phyloP scores from a whole-genome alignment of 2,329 filamentous ascomycete species.

The Colletotrichum costaricense region DNA sequence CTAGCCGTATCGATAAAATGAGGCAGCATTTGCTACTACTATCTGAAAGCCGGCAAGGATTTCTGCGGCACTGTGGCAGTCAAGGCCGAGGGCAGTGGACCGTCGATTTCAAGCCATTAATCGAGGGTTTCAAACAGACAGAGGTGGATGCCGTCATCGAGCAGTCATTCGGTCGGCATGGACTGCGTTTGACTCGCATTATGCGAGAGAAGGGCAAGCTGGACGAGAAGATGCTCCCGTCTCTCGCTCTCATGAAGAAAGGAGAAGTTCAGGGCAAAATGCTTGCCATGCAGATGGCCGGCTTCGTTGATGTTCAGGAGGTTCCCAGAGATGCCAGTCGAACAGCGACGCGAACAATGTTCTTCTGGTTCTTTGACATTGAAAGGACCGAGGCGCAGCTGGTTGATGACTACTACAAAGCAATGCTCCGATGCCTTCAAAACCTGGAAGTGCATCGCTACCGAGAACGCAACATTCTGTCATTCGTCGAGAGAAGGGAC shows the following conservation, averaged over 20 bases:
- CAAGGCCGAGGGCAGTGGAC: conserved; percentile 80
- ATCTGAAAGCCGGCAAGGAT: conserved; percentile 74
- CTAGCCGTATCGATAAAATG: conserved; percentile 67
- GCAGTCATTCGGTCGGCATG: conserved; percentile 79
- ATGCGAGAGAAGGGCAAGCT: conserved; percentile 88
- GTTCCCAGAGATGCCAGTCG: conserved; percentile 89
- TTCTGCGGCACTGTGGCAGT: conserved; percentile 75
- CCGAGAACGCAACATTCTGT: conserved; percentile 77
- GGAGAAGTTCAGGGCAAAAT: conserved; percentile 87
- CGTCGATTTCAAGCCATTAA: conserved; percentile 82
- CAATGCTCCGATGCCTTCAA: conserved; percentile 87
- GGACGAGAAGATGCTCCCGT: conserved; percentile 91
- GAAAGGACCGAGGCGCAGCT: conserved; percentile 77
- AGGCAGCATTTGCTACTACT: conserved; percentile 80
- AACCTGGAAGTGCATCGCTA: conserved; percentile 81
- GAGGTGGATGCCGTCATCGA: conserved; percentile 87
- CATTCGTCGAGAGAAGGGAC: conserved; percentile 86
- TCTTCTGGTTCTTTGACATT: conserved; percentile 90
- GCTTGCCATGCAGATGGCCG: conserved; percentile 85
- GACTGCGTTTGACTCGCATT: conserved; percentile 86
- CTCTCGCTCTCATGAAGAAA: conserved; percentile 84
- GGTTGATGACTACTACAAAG: conserved; percentile 87
- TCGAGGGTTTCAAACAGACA: conserved; percentile 76
- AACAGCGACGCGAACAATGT: conserved; percentile 85
- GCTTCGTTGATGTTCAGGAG: conserved; percentile 92